Percentiles rank a stretch among this genome's conserved stretches.
phyloP scores from a whole-genome alignment of 78 protist species.

The Protostelium mycophagum region DNA sequence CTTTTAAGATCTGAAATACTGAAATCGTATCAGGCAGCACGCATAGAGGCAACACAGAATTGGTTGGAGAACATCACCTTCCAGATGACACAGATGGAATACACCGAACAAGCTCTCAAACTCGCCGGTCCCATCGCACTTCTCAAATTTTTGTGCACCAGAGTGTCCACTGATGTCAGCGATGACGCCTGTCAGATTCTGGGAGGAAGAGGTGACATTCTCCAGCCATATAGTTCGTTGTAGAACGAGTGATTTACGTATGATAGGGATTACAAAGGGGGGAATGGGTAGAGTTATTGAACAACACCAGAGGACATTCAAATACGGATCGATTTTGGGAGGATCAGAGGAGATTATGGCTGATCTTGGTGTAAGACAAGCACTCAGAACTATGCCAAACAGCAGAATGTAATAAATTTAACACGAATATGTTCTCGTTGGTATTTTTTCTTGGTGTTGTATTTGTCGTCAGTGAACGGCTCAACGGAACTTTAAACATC shows the following conservation, averaged over 20 bases:
- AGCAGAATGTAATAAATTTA: background rate
- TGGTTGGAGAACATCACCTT: constrained; percentile 51
- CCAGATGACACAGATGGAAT: background rate
- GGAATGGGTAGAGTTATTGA: background rate
- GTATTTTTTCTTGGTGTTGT: no score
- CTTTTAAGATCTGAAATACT: background rate
- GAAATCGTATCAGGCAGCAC: constrained; percentile 20
- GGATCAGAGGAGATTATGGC: constrained; percentile 42
- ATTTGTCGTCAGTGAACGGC: no score
- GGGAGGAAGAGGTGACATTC: background rate
- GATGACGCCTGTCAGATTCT: background rate
- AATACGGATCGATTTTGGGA: constrained; percentile 20
- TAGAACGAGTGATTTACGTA: no score
- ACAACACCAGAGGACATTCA: background rate
- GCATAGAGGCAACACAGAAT: constrained; percentile 33
- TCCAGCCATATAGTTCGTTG: no score
- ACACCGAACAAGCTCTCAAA: constrained; percentile 6
- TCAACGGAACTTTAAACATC: no score
- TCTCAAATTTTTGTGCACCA: constrained; percentile 6
- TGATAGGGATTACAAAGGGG: background rate
- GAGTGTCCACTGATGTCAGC: background rate
- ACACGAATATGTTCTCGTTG: no score
- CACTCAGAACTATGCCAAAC: background rate
- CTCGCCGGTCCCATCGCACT: constrained; percentile 43
- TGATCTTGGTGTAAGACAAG: constrained; percentile 51